These are phyloP conservation scores for Akanthomyces lecanii DNA, from an alignment of 2,329 filamentous ascomycete genomes.

Conservation along the genomic window DNA sequence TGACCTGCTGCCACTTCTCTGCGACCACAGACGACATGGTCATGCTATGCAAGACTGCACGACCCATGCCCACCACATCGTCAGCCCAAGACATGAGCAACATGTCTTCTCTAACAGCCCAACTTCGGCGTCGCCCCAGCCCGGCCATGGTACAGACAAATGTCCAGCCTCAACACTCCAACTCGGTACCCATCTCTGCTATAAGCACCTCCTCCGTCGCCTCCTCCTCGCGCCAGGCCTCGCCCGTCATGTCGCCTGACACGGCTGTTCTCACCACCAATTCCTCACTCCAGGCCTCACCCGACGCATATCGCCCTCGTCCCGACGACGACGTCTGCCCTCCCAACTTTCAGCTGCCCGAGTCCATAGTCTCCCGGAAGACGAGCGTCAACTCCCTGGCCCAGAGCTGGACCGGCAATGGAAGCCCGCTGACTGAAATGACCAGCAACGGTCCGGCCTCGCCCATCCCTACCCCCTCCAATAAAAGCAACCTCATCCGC, in stretches of 20 bases:
- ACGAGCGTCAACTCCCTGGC: conserved; percentile 60
- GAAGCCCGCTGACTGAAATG: conserved; percentile 50
- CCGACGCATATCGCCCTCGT: conserved; percentile 55
- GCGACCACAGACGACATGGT: conserved; percentile 8
- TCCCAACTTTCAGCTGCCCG: conserved; percentile 64
- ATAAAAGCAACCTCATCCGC: conserved; percentile 63
- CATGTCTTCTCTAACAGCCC: conserved; percentile 41
- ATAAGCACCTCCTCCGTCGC: conserved; percentile 54
- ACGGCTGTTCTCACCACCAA: conserved; percentile 50
- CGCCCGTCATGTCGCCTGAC: conserved; percentile 55
- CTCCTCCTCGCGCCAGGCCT: conserved; percentile 52
- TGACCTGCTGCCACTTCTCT: not conserved
- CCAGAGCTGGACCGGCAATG: conserved; percentile 53
- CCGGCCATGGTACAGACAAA: conserved; percentile 47
- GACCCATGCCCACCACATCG: conserved; percentile 20
- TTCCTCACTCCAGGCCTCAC: conserved; percentile 63
- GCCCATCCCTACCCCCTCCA: conserved; percentile 26
- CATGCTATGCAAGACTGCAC: conserved; percentile 15
- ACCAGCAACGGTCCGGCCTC: conserved; percentile 22
- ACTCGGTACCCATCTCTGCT: conserved; percentile 46
- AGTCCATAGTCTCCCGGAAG: conserved; percentile 60
- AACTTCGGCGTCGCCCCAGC: conserved; percentile 40
- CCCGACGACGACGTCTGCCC: conserved; percentile 47
- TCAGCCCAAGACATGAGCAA: conserved; percentile 28
- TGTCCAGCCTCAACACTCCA: conserved; percentile 35